phyloP scores from a whole-genome alignment of 1,284 basidiomycete genomes.

The Malassezia nana region DNA sequence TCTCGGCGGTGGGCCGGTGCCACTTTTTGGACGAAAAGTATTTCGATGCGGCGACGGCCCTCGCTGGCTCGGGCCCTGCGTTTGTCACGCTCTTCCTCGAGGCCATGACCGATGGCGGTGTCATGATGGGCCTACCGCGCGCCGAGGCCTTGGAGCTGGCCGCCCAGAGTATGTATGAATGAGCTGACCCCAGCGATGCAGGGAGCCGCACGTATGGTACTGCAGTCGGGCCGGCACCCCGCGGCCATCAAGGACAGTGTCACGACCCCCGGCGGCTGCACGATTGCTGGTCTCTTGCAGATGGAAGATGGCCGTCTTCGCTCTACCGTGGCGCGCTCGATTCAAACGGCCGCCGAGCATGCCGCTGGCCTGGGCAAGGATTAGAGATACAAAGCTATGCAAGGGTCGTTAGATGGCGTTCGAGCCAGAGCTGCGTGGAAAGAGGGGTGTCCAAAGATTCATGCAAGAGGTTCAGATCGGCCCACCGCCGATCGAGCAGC shows the following conservation, averaged over 20 bases:
- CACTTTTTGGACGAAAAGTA: slow-evolving; percentile 51
- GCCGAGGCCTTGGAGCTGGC: slow-evolving; percentile 88
- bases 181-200: slow-evolving; percentile 63
- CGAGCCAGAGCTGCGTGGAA: neutral
- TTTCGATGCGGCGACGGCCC: slow-evolving; percentile 94
- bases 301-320: slow-evolving; percentile 89
- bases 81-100: slow-evolving; percentile 95
- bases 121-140: slow-evolving; percentile 98
- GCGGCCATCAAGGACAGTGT: slow-evolving; percentile 96
- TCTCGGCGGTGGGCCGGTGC: slow-evolving; percentile 39
- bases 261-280: slow-evolving; percentile 96
- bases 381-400: slow-evolving; percentile 15
- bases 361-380: slow-evolving; percentile 38
- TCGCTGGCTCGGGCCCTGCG: slow-evolving; percentile 90
- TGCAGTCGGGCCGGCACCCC: slow-evolving; percentile 77
- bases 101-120: slow-evolving; percentile 96
- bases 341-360: slow-evolving; percentile 57
- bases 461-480: slow-evolving; percentile 3
- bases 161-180: slow-evolving; percentile 64
- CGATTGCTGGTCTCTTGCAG: slow-evolving; percentile 87
- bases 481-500: neutral
- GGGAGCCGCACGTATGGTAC: slow-evolving; percentile 89
- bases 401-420: neutral
- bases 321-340: slow-evolving; percentile 87
- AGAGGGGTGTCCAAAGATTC: neutral